Percentiles rank a stretch among this genome's conserved stretches.
Conservation (phyloP, 1,284 basidiomycete species). For the Agaricales sp. region DNA sequence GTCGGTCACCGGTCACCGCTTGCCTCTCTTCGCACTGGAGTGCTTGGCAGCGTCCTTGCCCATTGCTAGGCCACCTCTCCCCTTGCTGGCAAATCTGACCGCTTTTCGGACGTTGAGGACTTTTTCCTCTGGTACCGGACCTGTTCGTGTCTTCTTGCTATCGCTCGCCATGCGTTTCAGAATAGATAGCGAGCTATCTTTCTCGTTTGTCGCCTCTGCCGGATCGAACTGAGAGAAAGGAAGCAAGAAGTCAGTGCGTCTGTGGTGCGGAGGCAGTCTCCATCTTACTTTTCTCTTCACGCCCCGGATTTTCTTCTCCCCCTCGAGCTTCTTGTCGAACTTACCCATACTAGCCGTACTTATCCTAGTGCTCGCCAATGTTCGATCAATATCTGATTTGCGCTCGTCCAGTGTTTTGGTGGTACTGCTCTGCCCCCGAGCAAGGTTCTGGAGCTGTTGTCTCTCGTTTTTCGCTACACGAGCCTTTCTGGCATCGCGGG, state of each 20-base stretch:
- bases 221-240: conserved; percentile 59
- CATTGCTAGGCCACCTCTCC: conserved; percentile 50
- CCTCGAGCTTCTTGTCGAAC: conserved; percentile 84
- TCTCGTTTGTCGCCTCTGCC: conserved; percentile 63
- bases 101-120: conserved; percentile 84
- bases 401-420: conserved; percentile 35
- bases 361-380: conserved; percentile 68
- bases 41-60: too few relatives aligned
- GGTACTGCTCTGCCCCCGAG: conserved; percentile 36
- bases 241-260: conserved; percentile 2
- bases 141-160: conserved; percentile 48
- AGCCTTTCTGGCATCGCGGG: conserved; percentile 70
- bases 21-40: conserved; percentile 14
- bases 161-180: conserved; percentile 71
- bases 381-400: conserved; percentile 70
- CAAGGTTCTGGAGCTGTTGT: conserved; percentile 74
- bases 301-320: conserved; percentile 83
- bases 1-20: conserved; percentile 5
- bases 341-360: conserved; percentile 92
- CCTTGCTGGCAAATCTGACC: conserved; percentile 66
- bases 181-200: conserved; percentile 63
- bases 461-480: conserved; percentile 80
- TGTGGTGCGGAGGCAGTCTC: conserved; percentile 6
- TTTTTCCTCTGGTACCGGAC: conserved; percentile 36
- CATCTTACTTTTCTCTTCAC: conserved; percentile 82